Evolutionary conservation across 495 filamentous ascomycete genomes (phyloP).

Genomic region (Aspergillus hancockii): DNA sequence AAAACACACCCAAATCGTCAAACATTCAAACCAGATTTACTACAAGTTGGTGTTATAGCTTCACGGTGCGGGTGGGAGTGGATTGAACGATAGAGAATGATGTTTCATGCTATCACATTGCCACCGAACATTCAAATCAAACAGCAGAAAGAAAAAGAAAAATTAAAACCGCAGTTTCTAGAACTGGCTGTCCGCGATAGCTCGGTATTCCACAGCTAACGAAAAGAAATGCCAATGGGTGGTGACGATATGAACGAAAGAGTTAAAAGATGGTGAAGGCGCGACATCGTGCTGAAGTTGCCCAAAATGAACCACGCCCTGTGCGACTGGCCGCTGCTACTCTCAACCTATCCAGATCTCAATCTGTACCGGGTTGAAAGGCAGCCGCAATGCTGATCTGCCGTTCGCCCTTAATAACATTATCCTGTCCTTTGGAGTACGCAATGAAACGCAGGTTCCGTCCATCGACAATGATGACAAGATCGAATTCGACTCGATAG

Average conservation of each 20-base stretch:
- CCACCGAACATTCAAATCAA: too few relatives aligned
- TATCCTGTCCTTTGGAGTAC: background rate
- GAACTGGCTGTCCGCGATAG: too few relatives aligned
- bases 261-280: too few relatives aligned
- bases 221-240: too few relatives aligned
- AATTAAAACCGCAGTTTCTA: too few relatives aligned
- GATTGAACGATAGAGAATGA: background rate
- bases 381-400: background rate
- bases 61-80: background rate
- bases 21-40: background rate
- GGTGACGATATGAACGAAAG: too few relatives aligned
- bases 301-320: too few relatives aligned
- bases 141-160: too few relatives aligned
- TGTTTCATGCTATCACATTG: background rate
- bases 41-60: background rate
- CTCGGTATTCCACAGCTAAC: too few relatives aligned
- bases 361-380: background rate
- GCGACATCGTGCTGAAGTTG: too few relatives aligned
- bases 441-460: slow-evolving; percentile 9
- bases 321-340: too few relatives aligned
- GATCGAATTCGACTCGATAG: slow-evolving; percentile 14
- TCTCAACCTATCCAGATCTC: background rate
- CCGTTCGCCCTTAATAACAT: background rate
- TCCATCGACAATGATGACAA: slow-evolving; percentile 15
- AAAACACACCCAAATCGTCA: background rate